Evolutionary conservation across 768 basidiomycete species (phyloP).

Genomic region (Hygrocybe punicea): DNA sequence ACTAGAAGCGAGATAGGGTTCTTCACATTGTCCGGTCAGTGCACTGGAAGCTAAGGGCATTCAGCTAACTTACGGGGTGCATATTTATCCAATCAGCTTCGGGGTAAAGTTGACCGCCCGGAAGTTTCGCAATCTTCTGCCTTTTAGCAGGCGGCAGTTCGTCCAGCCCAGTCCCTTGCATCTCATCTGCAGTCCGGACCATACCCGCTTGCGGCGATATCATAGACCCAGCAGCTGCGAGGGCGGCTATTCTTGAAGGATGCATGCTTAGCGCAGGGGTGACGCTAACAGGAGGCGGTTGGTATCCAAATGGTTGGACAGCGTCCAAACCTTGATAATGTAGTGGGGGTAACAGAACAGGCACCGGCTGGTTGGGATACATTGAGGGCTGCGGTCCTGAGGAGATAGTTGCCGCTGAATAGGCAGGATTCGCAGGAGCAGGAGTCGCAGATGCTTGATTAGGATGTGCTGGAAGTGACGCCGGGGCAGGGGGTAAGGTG

Average conservation of each 20-base stretch:
- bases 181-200: conserved; percentile 77
- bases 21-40: conserved; percentile 30
- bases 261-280: conserved; percentile 60
- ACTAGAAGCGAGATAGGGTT: conserved; percentile 84
- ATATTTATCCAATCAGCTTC: conserved; percentile 87
- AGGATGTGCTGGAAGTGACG: conserved; percentile 72
- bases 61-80: conserved; percentile 62
- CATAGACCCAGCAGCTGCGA: conserved; percentile 49
- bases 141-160: conserved; percentile 82
- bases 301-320: conserved; percentile 75
- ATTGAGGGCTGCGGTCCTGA: conserved; percentile 88
- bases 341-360: conserved; percentile 80
- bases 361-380: conserved; percentile 53
- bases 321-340: conserved; percentile 80
- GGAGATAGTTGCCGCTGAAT: conserved; percentile 81
- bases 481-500: conserved; percentile 62
- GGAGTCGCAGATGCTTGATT: conserved; percentile 40
- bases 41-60: not conserved
- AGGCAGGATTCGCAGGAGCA: conserved; percentile 43
- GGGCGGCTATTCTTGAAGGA: conserved; percentile 59
- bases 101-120: conserved; percentile 78
- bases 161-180: conserved; percentile 62
- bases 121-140: conserved; percentile 80
- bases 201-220: conserved; percentile 59
- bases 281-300: conserved; percentile 37